A percentile compares a stretch with the other conserved stretches of the same genome.
phyloP scores from a whole-genome alignment of 129 eudicot genomes.

The carrot (Daucus carota) region DH1_v3.0 NC_030384.2:49588501-49589000 shows the following conservation, averaged over 20 bases:
- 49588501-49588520: too few species aligned
- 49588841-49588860: conserved; percentile 13
- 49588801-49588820: neutral
- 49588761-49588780: neutral
- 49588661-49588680: neutral
- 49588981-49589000: conserved; percentile 13
- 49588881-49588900: conserved; percentile 32
- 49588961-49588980: conserved; percentile 19
- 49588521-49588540: too few species aligned
- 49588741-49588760: neutral
- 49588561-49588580: neutral
- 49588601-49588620: neutral
- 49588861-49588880: conserved; percentile 19
- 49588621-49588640: conserved; percentile 3
- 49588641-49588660: neutral
- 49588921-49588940: conserved; percentile 23
- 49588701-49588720: neutral
- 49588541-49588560: too few species aligned
- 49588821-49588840: conserved; percentile 6
- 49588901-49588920: conserved; percentile 23
- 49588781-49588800: neutral
- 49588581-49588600: neutral
- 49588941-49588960: conserved; percentile 23
- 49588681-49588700: conserved; percentile 1
- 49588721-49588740: neutral